A percentile compares a stretch with the other conserved stretches of the same genome.
Conservation (phyloP, 2,329 filamentous ascomycete species). For the Dactylellina haptotyla region DNA sequence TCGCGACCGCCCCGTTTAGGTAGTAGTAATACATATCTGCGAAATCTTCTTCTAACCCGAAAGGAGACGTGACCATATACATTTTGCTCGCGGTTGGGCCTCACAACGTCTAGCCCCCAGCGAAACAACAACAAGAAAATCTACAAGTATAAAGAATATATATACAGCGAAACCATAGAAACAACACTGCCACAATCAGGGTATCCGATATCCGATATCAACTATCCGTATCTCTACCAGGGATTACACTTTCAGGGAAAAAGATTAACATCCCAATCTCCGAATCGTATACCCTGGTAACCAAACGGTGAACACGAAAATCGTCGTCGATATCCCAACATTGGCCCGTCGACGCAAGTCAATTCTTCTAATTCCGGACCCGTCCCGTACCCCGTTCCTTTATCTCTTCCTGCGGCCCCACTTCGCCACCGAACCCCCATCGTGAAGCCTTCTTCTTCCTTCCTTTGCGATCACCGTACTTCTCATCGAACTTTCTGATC, state of each 20-base stretch:
- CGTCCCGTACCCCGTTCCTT: constrained; percentile 55
- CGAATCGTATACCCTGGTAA: too few relatives aligned
- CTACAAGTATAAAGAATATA: constrained; percentile 44
- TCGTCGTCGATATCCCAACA: too few relatives aligned
- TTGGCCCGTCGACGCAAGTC: not conserved
- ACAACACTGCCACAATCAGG: not conserved
- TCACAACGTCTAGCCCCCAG: not conserved
- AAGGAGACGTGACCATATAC: constrained; percentile 9
- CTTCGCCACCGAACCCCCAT: constrained; percentile 69
- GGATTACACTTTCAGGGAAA: too few relatives aligned
- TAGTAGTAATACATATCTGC: not conserved
- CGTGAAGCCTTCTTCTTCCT: constrained; percentile 70
- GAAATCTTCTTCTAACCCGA: too few relatives aligned
- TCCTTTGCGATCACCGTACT: constrained; percentile 83
- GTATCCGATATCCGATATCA: too few relatives aligned
- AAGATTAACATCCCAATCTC: too few relatives aligned
- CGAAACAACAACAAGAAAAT: constrained; percentile 3
- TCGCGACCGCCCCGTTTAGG: not conserved
- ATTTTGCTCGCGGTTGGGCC: constrained; percentile 25
- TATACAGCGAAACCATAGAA: constrained; percentile 5
- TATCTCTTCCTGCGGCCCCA: constrained; percentile 31
- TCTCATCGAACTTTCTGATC: constrained; percentile 94
- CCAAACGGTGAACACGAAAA: too few relatives aligned
- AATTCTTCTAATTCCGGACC: constrained; percentile 50
- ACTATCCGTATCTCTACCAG: too few relatives aligned